Conservation (phyloP, 2,329 filamentous ascomycete genomes). For the Ceratocystis ficicola region DNA sequence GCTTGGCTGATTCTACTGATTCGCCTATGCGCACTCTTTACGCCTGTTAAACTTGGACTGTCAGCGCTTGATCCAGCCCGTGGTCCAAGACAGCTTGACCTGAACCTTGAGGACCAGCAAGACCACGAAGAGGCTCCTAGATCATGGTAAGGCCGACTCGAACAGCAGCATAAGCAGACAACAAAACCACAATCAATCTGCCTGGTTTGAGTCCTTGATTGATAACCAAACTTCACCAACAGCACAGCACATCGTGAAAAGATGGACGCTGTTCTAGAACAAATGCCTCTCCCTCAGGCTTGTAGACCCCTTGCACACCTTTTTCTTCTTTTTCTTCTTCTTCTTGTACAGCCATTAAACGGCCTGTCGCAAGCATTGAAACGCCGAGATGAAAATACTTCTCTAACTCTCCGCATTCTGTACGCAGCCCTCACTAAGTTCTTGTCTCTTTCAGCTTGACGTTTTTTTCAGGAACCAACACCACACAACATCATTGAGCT, state of each 20-base stretch:
- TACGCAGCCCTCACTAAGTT: no score
- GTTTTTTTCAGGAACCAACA: not conserved
- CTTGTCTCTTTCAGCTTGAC: not conserved
- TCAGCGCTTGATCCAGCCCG: not conserved
- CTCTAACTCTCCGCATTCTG: not conserved
- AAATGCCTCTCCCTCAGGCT: not conserved
- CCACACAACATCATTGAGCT: not conserved
- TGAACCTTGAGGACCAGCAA: not conserved
- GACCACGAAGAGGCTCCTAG: not conserved
- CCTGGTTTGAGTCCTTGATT: no score
- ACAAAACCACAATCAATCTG: no score
- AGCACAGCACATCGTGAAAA: not conserved
- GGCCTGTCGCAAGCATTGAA: not conserved
- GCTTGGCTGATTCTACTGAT: not conserved
- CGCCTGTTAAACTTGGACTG: not conserved
- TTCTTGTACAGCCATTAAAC: not conserved
- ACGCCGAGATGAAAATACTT: not conserved
- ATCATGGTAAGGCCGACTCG: not conserved
- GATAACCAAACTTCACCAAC: not conserved
- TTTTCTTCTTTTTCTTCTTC: no score
- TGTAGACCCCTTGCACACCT: not conserved
- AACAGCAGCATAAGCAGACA: not conserved
- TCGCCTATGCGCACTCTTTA: not conserved
- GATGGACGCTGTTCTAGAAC: not conserved
- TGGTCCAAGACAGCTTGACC: not conserved